Conservation (phyloP, 2,329 filamentous ascomycete genomes). For the Dactylella cylindrospora region DNA sequence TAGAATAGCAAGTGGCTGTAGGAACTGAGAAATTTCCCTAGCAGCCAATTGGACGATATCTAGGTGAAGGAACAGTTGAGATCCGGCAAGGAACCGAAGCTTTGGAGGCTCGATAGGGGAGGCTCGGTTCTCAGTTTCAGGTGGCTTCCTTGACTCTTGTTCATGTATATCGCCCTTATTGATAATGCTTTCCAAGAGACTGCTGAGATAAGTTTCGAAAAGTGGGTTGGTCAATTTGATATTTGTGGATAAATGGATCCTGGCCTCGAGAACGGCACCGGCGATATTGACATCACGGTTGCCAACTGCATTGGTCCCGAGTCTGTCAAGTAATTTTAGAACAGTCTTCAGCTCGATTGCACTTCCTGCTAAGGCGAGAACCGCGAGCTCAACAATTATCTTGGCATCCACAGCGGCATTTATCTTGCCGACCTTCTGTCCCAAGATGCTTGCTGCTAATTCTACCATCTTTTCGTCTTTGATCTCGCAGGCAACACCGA, state of each 20-base stretch:
- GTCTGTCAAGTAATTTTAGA: conserved; percentile 76
- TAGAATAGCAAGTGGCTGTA: conserved; percentile 83
- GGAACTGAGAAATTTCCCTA: conserved; percentile 80
- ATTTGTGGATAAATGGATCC: conserved; percentile 73
- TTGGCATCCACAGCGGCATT: conserved; percentile 76
- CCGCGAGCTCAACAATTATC: conserved; percentile 79
- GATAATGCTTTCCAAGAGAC: conserved; percentile 82
- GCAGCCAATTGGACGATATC: conserved; percentile 62
- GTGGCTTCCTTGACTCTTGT: conserved; percentile 69
- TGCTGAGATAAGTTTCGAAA: conserved; percentile 78
- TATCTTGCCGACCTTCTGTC: conserved; percentile 92
- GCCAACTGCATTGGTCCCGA: conserved; percentile 71
- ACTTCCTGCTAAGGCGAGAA: conserved; percentile 73
- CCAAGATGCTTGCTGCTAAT: conserved; percentile 87
- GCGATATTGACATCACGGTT: conserved; percentile 68
- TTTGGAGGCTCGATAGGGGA: conserved; percentile 36
- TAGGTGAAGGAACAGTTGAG: conserved; percentile 40
- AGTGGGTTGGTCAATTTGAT: conserved; percentile 69
- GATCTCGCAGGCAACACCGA: conserved; percentile 78
- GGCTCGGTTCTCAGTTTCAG: conserved; percentile 65
- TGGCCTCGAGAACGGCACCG: conserved; percentile 74
- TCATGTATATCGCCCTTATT: conserved; percentile 85
- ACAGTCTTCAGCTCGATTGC: conserved; percentile 81
- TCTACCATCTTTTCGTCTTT: conserved; percentile 90
- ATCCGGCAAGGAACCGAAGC: conserved; percentile 35